Base-by-base conservation (phyloP, 2,329 filamentous ascomycete species). In the Scedosporium aurantiacum region DNA sequence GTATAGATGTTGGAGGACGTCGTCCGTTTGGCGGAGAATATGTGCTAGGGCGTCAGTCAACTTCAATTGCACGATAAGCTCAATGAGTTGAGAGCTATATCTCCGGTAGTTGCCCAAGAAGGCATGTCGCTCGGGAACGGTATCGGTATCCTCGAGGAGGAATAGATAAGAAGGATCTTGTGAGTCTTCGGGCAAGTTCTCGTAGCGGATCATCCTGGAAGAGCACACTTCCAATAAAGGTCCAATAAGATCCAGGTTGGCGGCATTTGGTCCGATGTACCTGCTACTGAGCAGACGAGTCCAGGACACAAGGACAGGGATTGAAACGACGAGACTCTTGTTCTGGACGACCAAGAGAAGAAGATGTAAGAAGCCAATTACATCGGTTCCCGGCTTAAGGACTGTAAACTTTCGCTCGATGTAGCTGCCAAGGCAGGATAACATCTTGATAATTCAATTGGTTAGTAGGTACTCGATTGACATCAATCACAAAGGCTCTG, bases 21-120 rank as follows among this genome's bases (percentile, higher is more conserved):
- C 80, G 64, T 94, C 88, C 27, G 92, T 88, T 67, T 89, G 85
- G 16, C 81, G 79, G n/a, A 99, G 81, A 59, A 97, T 92, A 72
- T 97, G 90, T 47, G 86, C 83, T 65, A 97, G 86, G 0, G 93
- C 93, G 64, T 97, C 92, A 58, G 89, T 83, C 2, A 92, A 85
- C 67, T 90, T 89, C 66, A 89, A 82, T 65, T 89, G 83, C 23
- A 95, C 91, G 64, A 97, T 90, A 16, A 82, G 82, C 73, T 97
- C 93, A 61, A 99, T 91, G 27, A 97, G 83, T 63, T 90, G 87
- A 2, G 87, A 86, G 71, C 91, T 94, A 69, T 96, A 97, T 63
- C 94, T 84, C 45, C 94, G 83, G 72, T 99, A 99, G 70, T 99
- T 97, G 3, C 93, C 91, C 10, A 97, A 81, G 71, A 99, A 99